Percentiles rank a stretch among this genome's conserved stretches.
Evolutionary conservation across 2,329 filamentous ascomycete genomes (phyloP).

Genomic region (Myriosclerotinia duriaeana): DNA sequence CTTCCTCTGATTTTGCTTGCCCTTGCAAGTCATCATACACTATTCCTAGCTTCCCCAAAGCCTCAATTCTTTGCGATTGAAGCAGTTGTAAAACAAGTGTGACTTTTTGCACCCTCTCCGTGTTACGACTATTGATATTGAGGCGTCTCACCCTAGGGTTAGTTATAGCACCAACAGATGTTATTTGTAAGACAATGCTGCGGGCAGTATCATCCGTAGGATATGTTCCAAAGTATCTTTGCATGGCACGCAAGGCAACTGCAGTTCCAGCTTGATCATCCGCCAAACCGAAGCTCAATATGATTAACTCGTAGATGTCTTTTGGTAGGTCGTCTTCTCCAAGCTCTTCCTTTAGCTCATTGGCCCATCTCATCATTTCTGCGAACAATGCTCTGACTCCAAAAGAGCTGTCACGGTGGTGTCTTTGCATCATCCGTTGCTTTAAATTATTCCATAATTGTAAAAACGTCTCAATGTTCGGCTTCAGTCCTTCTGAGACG

Average conservation of each 20-base stretch:
- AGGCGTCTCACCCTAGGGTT: conserved; percentile 41
- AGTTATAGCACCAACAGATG: conserved; percentile 42
- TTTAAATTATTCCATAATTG: conserved; percentile 39
- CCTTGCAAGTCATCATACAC: conserved; percentile 35
- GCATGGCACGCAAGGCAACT: conserved; percentile 49
- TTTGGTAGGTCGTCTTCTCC: conserved; percentile 45
- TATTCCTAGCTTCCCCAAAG: conserved; percentile 35
- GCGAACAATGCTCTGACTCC: conserved; percentile 43
- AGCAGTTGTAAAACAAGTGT: conserved; percentile 47
- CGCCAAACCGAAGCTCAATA: conserved; percentile 51
- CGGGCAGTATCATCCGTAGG: conserved; percentile 50
- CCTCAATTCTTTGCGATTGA: conserved; percentile 37
- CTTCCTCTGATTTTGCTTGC: conserved; percentile 38
- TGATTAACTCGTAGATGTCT: conserved; percentile 53
- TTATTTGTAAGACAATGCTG: conserved; percentile 50
- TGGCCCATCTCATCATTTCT: conserved; percentile 45
- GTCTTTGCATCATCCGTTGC: conserved; percentile 18
- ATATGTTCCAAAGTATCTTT: conserved; percentile 45
- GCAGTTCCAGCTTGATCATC: conserved; percentile 51
- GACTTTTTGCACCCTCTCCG: conserved; percentile 47
- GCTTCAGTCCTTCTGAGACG: conserved; percentile 27
- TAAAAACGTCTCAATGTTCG: conserved; percentile 38
- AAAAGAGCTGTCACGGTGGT: conserved; percentile 15
- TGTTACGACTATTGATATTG: conserved; percentile 42
- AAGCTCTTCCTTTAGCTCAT: conserved; percentile 41